Base-by-base conservation (phyloP, 306 rosid genomes). In the Prunus mongolica region DNA sequence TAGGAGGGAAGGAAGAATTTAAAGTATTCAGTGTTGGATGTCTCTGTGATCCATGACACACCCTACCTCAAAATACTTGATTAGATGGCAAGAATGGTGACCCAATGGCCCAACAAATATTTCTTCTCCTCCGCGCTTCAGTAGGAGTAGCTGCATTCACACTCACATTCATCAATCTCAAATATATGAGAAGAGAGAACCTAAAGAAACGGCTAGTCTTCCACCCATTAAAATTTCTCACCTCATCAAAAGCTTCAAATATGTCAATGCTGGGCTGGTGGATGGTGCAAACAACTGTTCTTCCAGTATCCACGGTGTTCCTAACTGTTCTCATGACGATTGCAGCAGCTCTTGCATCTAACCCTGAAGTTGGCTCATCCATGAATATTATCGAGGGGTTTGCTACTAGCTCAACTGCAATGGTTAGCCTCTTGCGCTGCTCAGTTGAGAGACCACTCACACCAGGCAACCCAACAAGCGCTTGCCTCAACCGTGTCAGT, bases 181-280 rank as follows among this genome's bases (percentile, higher is more conserved):
- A 51, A 2, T 38, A 18, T 51, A n/a, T 45, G 55, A 18, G 22
- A 28, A 51, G 12, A 20, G 69, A 52, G 1, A 11, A 2, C 22
- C 25, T 24, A 47, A 34, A 24, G 16, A n/a, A 3, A 34, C 41
- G 11, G 8, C 22, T 49, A 18, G 62, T 20, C 8, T 8, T 46
- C 30, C 3, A 62, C 27, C 46, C 2, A 22, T 60, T 14, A 20
- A 18, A 19, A 41, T 61, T 64, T 65, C 41, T 80, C 18, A 86
- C 90, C 84, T 87, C 91, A 60, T 84, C 88, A 51, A 87, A 87
- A 62, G 91, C 83, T 79, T 87, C 91, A 2, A 87, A 87, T 61
- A 87, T 84, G 85, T 87, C 88, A n/a, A 87, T 87, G 72, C 91
- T 84, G 18, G 91, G 91, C 67, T 87, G 88, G 66, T 87, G 91